These are phyloP conservation scores for Tulasnella sp. DNA, from an alignment of 768 basidiomycete species.

Conservation along the genomic window DNA sequence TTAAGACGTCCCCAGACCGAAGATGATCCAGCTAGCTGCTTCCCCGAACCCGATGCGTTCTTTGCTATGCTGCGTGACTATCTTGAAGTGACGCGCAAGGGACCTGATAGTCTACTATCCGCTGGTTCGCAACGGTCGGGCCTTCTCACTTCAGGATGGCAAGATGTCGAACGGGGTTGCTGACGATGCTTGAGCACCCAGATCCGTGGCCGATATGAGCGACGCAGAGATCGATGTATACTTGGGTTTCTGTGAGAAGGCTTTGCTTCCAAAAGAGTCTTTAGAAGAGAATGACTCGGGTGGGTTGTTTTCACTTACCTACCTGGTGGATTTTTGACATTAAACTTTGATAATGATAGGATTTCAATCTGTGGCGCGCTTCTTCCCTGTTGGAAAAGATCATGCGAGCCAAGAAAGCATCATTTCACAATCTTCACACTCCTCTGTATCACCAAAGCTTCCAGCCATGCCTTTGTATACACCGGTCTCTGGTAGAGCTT, in stretches of 20 bases:
- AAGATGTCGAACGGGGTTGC: constrained; percentile 4
- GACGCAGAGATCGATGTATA: constrained; percentile 49
- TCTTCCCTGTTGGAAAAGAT: not conserved
- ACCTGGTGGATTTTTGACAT: not conserved
- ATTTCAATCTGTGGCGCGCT: not conserved
- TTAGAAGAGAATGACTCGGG: constrained; percentile 22
- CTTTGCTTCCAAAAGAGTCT: constrained; percentile 30
- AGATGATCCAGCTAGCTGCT: constrained; percentile 48
- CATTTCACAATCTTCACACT: too few species aligned
- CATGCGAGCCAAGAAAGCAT: constrained; percentile 6
- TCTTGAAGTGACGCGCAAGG: constrained; percentile 23
- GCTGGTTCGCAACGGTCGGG: constrained; percentile 38
- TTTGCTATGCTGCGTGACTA: constrained; percentile 33
- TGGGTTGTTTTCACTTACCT: constrained; percentile 6
- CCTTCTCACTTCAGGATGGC: constrained; percentile 11
- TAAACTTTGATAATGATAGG: not conserved
- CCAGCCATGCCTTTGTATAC: not conserved
- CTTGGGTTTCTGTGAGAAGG: constrained; percentile 50
- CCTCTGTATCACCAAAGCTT: constrained; percentile 1
- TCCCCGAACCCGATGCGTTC: constrained; percentile 44
- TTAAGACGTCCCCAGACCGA: constrained; percentile 24
- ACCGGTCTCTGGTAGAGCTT: constrained; percentile 7
- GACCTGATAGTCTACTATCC: constrained; percentile 33
- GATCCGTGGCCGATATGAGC: constrained; percentile 43
- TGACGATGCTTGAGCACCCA: constrained; percentile 24